A percentile compares a stretch with the other conserved stretches of the same genome.
Evolutionary conservation across 2,329 filamentous ascomycete species (phyloP).

Genomic region (Xylaria sp.): DNA sequence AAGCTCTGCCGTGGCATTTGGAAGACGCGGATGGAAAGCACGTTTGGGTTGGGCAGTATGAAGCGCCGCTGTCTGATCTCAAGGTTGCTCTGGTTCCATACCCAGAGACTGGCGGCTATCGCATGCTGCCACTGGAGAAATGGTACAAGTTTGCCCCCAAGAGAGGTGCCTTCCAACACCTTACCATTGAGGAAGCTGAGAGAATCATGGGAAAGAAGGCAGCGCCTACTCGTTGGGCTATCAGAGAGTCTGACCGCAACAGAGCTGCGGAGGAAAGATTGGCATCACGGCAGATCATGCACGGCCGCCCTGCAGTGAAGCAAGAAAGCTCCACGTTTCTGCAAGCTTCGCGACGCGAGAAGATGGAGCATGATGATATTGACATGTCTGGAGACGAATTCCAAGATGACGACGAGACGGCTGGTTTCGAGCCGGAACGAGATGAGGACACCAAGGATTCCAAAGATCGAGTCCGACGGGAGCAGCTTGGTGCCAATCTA

Average conservation of each 20-base stretch:
- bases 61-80: conserved; percentile 79
- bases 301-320: conserved; percentile 57
- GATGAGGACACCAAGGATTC: conserved; percentile 75
- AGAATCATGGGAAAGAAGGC: conserved; percentile 74
- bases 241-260: conserved; percentile 51
- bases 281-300: conserved; percentile 57
- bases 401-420: conserved; percentile 80
- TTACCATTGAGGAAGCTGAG: conserved; percentile 81
- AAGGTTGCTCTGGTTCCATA: conserved; percentile 74
- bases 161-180: conserved; percentile 64
- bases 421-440: conserved; percentile 68
- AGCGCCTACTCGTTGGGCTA: conserved; percentile 73
- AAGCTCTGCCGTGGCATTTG: conserved; percentile 91
- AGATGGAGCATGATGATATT: conserved; percentile 65
- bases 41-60: conserved; percentile 87
- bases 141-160: conserved; percentile 87
- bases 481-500: conserved; percentile 81
- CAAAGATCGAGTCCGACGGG: conserved; percentile 66
- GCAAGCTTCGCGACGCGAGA: conserved; percentile 56
- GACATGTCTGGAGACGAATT: conserved; percentile 69
- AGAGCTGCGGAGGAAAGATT: conserved; percentile 53
- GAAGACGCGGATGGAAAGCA: conserved; percentile 96
- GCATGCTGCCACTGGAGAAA: conserved; percentile 88
- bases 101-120: conserved; percentile 55
- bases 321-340: conserved; percentile 61